phyloP scores from a whole-genome alignment of 768 basidiomycete species.

The Clavaria fumosa region DNA sequence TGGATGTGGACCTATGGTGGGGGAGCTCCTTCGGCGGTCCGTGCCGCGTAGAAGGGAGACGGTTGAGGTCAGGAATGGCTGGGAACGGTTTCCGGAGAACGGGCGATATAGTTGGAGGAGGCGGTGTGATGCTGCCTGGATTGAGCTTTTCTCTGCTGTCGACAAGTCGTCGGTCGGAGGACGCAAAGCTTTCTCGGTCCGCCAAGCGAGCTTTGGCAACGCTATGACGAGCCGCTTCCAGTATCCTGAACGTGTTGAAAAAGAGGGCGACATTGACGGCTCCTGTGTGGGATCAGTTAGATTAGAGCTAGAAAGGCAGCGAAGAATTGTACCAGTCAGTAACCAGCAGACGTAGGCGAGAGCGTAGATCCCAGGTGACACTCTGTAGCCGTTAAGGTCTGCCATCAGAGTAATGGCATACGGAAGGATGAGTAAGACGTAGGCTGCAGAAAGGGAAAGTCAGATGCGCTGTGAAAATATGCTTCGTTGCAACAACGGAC shows the following conservation, averaged over 20 bases:
- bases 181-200: constrained; percentile 20
- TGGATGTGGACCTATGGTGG: background rate
- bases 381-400: constrained; percentile 29
- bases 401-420: constrained; percentile 37
- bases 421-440: constrained; percentile 42
- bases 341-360: constrained; percentile 38
- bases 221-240: constrained; percentile 36
- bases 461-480: background rate
- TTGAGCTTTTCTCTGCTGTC: no score
- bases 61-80: no score
- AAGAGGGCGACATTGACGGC: constrained; percentile 50
- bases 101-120: background rate
- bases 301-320: constrained; percentile 6
- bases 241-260: constrained; percentile 50
- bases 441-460: constrained; percentile 27
- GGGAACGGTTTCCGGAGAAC: background rate
- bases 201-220: constrained; percentile 15
- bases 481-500: constrained; percentile 23
- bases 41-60: background rate
- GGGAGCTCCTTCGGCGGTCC: constrained; percentile 9
- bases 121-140: no score
- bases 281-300: constrained; percentile 23
- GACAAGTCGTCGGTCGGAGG: background rate
- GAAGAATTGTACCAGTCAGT: constrained; percentile 28
- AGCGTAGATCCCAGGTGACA: constrained; percentile 31